A percentile compares a stretch with the other conserved stretches of the same genome.
Conservation (phyloP, 176 grass and related monocot genomes). For the Paspalum notatum region DNA sequence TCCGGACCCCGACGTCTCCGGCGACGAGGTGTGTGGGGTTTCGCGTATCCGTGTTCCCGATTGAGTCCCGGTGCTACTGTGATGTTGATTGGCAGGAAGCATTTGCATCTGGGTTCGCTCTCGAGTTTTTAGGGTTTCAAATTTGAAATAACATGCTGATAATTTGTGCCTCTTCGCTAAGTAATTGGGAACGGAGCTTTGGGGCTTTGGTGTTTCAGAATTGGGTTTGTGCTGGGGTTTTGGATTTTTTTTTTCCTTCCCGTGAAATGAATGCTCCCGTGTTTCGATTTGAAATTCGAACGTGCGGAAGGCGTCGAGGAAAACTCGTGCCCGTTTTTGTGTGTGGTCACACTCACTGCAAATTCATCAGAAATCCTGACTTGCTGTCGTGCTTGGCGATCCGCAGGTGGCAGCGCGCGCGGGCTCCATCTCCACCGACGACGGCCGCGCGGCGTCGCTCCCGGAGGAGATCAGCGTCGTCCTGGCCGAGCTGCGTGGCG, state of each 20-base stretch:
- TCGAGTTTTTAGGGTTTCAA: not conserved
- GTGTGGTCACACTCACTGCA: not conserved
- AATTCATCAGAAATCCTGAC: not conserved
- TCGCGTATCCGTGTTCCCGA: not conserved
- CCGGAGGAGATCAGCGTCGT: conserved; percentile 9
- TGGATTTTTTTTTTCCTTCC: too few relatives aligned
- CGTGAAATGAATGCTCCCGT: not conserved
- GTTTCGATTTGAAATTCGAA: not conserved
- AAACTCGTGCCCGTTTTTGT: not conserved
- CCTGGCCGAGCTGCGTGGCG: conserved; percentile 32
- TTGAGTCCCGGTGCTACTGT: not conserved
- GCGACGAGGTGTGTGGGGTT: not conserved
- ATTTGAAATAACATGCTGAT: not conserved
- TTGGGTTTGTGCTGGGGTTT: not conserved
- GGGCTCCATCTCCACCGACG: not conserved
- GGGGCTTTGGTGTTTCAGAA: not conserved
- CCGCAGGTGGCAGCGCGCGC: conserved; percentile 25
- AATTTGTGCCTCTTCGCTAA: not conserved
- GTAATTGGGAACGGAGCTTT: not conserved
- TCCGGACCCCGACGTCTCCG: conserved; percentile 28
- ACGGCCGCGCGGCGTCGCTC: not conserved
- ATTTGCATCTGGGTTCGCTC: too few relatives aligned
- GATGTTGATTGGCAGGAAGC: too few relatives aligned
- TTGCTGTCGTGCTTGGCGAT: not conserved
- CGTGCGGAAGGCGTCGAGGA: not conserved